phyloP scores from a whole-genome alignment of 768 basidiomycete species.

The Boletellus ananiceps region DNA sequence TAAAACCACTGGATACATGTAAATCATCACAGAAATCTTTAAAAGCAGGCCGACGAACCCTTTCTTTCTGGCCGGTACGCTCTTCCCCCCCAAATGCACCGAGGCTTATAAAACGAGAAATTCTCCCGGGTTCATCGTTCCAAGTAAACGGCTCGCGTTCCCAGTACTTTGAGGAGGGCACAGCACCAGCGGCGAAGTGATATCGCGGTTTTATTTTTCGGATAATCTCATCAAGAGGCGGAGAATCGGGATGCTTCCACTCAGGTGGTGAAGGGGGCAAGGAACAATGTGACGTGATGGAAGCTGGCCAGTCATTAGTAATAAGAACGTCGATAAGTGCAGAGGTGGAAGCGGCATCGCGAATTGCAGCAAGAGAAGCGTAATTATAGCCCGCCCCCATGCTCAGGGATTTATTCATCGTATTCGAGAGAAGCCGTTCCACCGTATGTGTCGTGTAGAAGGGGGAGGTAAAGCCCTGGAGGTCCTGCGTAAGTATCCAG shows the following conservation, averaged over 20 bases:
- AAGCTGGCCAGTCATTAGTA: slow-evolving; percentile 71
- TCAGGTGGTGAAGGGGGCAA: slow-evolving; percentile 44
- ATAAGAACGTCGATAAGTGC: slow-evolving; percentile 78
- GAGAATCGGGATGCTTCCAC: slow-evolving; percentile 41
- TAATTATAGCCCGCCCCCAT: slow-evolving; percentile 47
- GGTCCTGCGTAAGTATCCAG: slow-evolving; percentile 2
- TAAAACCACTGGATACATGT: slow-evolving; percentile 80
- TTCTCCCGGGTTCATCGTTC: slow-evolving; percentile 63
- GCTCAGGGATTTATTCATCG: slow-evolving; percentile 47
- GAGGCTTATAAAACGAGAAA: slow-evolving; percentile 75
- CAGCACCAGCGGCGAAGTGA: slow-evolving; percentile 70
- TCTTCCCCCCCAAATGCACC: slow-evolving; percentile 78
- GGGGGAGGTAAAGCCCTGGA: slow-evolving; percentile 70
- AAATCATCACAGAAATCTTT: slow-evolving; percentile 4
- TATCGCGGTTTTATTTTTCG: slow-evolving; percentile 76
- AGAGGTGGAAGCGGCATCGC: slow-evolving; percentile 54
- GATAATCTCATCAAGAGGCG: slow-evolving; percentile 62
- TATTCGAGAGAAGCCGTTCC: slow-evolving; percentile 69
- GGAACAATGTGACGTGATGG: slow-evolving; percentile 58
- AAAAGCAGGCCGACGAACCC: slow-evolving; percentile 48
- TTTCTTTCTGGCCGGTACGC: slow-evolving; percentile 66
- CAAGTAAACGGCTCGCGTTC: slow-evolving; percentile 91
- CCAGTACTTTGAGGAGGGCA: slow-evolving; percentile 79
- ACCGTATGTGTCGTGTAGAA: slow-evolving; percentile 68
- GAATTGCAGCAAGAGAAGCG: slow-evolving; percentile 63